These are phyloP conservation scores for Lentinula raphanica DNA, from an alignment of 768 basidiomycete genomes.

Conservation along the genomic window DNA sequence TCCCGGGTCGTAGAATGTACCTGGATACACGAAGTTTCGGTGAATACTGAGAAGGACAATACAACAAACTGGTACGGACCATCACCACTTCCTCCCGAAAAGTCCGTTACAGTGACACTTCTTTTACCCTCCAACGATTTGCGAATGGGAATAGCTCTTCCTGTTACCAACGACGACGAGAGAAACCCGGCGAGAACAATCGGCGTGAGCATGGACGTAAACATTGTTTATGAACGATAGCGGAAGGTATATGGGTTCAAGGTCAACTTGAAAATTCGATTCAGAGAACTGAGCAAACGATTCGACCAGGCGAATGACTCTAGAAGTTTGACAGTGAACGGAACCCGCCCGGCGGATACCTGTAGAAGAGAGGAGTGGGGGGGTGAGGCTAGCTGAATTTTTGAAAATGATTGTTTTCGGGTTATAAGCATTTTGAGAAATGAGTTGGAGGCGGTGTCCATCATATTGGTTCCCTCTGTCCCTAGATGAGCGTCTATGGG, in stretches of 20 bases:
- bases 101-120: neutral
- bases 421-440: neutral
- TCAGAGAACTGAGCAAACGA: neutral
- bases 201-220: neutral
- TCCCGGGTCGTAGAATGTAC: neutral
- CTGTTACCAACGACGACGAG: neutral
- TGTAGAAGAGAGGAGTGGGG: neutral
- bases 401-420: neutral
- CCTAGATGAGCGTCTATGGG: too few species aligned
- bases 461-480: neutral
- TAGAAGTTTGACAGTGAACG: constrained; percentile 3
- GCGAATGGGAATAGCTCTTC: neutral
- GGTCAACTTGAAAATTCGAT: constrained; percentile 6
- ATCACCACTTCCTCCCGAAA: constrained; percentile 4
- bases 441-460: neutral
- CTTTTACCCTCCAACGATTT: neutral
- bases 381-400: neutral
- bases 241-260: neutral
- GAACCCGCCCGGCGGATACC: constrained; percentile 6
- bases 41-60: neutral
- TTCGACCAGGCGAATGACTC: constrained; percentile 1
- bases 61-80: neutral
- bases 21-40: neutral
- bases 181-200: neutral
- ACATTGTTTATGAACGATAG: too few species aligned